phyloP scores from a whole-genome alignment of 345 rosid genomes.

The Heritiera littoralis region DNA sequence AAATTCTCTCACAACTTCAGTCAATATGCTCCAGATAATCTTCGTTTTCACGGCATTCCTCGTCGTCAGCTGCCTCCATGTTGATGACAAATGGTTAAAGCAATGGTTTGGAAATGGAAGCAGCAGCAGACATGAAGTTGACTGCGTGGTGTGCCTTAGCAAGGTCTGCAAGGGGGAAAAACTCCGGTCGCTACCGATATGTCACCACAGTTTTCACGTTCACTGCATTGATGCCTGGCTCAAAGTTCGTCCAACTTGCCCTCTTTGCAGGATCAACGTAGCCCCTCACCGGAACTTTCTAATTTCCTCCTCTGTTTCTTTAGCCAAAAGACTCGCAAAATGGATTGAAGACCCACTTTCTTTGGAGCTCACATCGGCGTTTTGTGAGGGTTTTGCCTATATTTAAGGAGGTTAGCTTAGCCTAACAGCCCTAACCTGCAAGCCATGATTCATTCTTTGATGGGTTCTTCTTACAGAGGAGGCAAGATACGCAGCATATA shows the following conservation, averaged over 20 bases:
- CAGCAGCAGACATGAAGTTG: background rate
- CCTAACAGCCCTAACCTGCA: background rate
- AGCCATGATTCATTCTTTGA: background rate
- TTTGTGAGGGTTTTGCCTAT: slow-evolving; percentile 23
- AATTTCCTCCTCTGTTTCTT: background rate
- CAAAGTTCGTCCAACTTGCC: slow-evolving; percentile 19
- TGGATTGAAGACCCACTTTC: slow-evolving; percentile 30
- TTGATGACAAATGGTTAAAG: background rate
- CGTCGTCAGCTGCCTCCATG: background rate
- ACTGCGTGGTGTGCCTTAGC: slow-evolving; percentile 29
- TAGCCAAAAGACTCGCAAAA: background rate
- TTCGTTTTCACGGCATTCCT: background rate
- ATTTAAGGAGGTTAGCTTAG: background rate
- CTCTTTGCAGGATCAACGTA: slow-evolving; percentile 28
- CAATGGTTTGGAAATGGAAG: background rate
- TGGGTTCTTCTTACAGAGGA: background rate
- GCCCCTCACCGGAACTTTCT: background rate
- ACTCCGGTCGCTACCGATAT: slow-evolving; percentile 16
- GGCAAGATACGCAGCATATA: background rate
- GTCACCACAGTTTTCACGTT: slow-evolving; percentile 36
- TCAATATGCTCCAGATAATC: background rate
- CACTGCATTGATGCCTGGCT: slow-evolving; percentile 36
- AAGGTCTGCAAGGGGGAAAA: slow-evolving; percentile 20
- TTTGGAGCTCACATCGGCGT: slow-evolving; percentile 21
- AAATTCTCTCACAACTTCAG: background rate